A percentile compares a stretch with the other conserved stretches of the same genome.
These are phyloP conservation scores for Zostera marina DNA, from an alignment of 116 monocot genomes.

Conservation along the genomic window DNA sequence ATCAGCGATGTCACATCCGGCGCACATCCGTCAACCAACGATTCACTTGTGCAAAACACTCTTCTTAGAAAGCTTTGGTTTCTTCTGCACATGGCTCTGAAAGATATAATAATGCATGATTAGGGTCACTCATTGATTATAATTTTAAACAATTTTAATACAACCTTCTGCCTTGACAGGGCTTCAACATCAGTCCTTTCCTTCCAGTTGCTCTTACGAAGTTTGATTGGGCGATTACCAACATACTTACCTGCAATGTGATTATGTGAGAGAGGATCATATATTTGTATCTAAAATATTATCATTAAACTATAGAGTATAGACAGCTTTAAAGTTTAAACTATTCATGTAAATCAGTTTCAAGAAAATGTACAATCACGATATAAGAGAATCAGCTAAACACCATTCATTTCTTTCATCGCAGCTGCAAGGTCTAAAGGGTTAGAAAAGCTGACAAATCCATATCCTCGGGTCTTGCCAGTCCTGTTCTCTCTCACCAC, in stretches of 20 bases:
- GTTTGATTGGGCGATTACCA: slow-evolving; percentile 80
- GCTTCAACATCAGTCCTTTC: slow-evolving; percentile 72
- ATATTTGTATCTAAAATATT: not conserved
- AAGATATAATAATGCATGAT: no score
- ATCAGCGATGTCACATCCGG: no score
- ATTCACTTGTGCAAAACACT: slow-evolving; percentile 37
- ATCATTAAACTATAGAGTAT: no score
- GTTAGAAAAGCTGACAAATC: slow-evolving; percentile 85
- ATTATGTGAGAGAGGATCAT: not conserved
- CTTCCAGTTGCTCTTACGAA: slow-evolving; percentile 87
- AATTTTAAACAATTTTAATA: no score
- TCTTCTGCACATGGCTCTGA: slow-evolving; percentile 41
- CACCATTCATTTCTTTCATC: slow-evolving; percentile 90
- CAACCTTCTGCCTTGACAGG: slow-evolving; percentile 58
- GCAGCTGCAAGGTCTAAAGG: slow-evolving; percentile 67
- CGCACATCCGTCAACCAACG: no score
- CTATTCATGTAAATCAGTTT: no score
- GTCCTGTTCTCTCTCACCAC: slow-evolving; percentile 91
- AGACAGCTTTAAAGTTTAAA: no score
- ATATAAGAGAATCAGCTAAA: not conserved
- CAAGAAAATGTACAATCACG: not conserved
- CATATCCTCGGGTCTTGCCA: slow-evolving; percentile 88
- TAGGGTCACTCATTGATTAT: no score
- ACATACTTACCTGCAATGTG: slow-evolving; percentile 65
- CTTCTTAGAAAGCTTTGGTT: slow-evolving; percentile 49